Conservation (phyloP, 1,139 yeast genomes). For the Suhomyces panamericanus region DNA sequence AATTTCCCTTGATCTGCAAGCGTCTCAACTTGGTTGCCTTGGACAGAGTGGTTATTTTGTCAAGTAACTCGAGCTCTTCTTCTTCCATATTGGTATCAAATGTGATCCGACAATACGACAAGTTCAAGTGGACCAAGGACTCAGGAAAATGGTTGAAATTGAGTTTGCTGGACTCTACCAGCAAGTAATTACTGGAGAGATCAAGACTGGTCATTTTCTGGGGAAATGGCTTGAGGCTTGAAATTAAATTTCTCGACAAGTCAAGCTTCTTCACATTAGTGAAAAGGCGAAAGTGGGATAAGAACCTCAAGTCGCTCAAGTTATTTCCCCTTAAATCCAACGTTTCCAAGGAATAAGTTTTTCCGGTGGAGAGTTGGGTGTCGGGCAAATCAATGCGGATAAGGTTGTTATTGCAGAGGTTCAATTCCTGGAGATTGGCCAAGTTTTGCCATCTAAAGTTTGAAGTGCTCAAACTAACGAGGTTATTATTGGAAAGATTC, state of each 20-base stretch:
- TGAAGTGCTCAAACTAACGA: conserved; percentile 16
- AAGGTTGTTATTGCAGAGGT: conserved; percentile 29
- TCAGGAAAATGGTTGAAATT: conserved; percentile 14
- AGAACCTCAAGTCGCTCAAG: conserved; percentile 14
- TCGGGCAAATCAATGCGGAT: conserved; percentile 8
- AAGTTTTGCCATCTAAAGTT: conserved; percentile 14
- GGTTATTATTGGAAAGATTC: conserved; percentile 26
- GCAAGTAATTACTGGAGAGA: conserved; percentile 24
- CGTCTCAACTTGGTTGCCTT: conserved; percentile 1
- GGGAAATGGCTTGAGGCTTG: conserved; percentile 19
- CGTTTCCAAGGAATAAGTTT: background rate
- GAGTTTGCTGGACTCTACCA: background rate
- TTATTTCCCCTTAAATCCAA: conserved; percentile 25
- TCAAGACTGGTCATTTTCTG: conserved; percentile 15
- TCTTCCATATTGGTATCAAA: background rate
- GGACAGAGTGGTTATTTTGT: background rate
- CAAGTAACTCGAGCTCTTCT: background rate
- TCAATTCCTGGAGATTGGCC: conserved; percentile 17
- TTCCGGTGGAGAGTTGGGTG: background rate
- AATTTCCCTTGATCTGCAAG: conserved; percentile 7
- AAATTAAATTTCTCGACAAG: conserved; percentile 26
- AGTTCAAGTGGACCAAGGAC: conserved; percentile 16
- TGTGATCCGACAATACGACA: conserved; percentile 19
- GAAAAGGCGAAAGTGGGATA: conserved; percentile 12
- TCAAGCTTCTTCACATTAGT: conserved; percentile 19